phyloP scores from a whole-genome alignment of 228 moss, liverwort and hornwort species.

The Sphagnum fallax region DNA sequence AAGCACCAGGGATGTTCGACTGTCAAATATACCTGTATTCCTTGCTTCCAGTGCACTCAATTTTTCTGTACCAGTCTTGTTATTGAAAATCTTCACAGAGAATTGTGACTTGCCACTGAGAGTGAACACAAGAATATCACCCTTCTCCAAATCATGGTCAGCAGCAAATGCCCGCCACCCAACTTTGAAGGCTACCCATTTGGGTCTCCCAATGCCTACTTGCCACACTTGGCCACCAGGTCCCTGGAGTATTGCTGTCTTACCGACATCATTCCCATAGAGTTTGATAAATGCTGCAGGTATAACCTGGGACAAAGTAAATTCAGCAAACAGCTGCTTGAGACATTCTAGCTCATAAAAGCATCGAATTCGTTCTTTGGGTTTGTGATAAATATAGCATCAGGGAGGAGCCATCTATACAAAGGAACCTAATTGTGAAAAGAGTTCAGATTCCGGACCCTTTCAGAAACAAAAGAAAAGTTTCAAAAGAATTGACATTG shows the following conservation, averaged over 20 bases:
- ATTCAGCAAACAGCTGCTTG: neutral
- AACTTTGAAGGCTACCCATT: conserved; percentile 44
- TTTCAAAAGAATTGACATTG: too few relatives aligned
- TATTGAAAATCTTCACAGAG: conserved; percentile 33
- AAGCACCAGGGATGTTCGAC: conserved; percentile 15
- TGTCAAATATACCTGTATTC: conserved; percentile 36
- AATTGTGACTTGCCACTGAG: conserved; percentile 34
- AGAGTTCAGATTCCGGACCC: neutral
- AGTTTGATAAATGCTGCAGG: conserved; percentile 43
- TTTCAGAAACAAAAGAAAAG: neutral
- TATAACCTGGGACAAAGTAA: conserved; percentile 25
- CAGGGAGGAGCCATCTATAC: neutral
- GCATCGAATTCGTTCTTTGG: neutral
- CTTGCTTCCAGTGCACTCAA: conserved; percentile 29
- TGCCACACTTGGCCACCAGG: conserved; percentile 41
- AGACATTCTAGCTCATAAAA: neutral
- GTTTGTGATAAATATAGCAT: neutral
- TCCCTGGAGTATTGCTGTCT: conserved; percentile 1
- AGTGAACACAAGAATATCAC: conserved; percentile 35
- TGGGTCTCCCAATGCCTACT: conserved; percentile 39
- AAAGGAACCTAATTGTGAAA: neutral
- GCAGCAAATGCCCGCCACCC: conserved; percentile 47
- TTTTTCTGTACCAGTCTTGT: conserved; percentile 26
- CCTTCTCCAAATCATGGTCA: conserved; percentile 37
- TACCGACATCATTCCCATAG: conserved; percentile 26